Evolutionary conservation across 768 basidiomycete genomes (phyloP), one percentile per base, ranked within the genome.

Genomic region (Dendrothele bispora): DNA sequence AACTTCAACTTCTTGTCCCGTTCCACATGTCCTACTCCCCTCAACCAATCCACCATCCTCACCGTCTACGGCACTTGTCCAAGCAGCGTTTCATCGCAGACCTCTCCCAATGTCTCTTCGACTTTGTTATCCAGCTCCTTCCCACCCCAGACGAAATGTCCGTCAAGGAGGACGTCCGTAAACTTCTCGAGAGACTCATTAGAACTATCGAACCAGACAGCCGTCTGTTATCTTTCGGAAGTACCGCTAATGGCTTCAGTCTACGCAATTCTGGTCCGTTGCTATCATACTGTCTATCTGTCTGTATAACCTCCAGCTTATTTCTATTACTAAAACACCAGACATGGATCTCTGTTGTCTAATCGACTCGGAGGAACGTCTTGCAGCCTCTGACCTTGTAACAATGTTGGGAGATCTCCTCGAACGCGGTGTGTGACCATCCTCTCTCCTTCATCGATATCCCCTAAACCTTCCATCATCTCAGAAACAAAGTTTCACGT

Each of bases 321-420:
- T 26, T 48, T 39, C 54, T 51, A 59, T 49, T 53, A 30, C 52
- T 43, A 38, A 49, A 39, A n/a, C 18, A 25, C 35, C 60, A 98
- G 95, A 99, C 69, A 98, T 99, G 95, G 95, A 99, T 70, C 73
- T 99, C 27, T 98, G 95, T 64, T 98, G 94, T 68, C 78, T 99
- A 63, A 91, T 97, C 64, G 91, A 95, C 66, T 88, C 90, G 7
- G 79, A 84, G 48, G 85, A 85, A 68, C 88, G 74, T 49, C 82
- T 81, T 54, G 78, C 86, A 27, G 86, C 95, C 11, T 77, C 87
- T 34, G 91, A 98, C 77, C 82, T 98, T 36, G 95, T 99, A 55
- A 91, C 87, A 52, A 88, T 91, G 83, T 80, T 98, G 37, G 94
- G 92, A 37, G 88, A 94, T 68, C 75, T 98, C 49, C 83, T 98